Percentiles rank a stretch among this genome's conserved stretches.
These are phyloP conservation scores for Neurospora sublineolata DNA, from an alignment of 495 filamentous ascomycete genomes.

Conservation along the genomic window DNA sequence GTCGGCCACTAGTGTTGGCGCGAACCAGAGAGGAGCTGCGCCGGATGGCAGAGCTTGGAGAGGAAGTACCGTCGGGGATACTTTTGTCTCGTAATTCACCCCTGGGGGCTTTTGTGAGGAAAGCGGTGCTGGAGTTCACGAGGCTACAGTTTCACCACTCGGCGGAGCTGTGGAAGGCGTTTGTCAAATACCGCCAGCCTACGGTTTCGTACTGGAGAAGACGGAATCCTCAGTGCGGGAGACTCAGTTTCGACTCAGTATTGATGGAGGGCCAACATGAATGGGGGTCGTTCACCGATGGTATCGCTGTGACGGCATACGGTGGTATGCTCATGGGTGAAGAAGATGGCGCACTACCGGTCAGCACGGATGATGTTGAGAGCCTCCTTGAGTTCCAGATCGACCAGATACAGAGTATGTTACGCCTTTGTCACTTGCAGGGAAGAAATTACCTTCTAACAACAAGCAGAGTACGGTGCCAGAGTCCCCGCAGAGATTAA, in stretches of 20 bases:
- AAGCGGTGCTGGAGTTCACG: slow-evolving; percentile 66
- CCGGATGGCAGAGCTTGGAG: slow-evolving; percentile 25
- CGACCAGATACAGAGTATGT: slow-evolving; percentile 69
- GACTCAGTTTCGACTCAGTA: slow-evolving; percentile 59
- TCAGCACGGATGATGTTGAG: slow-evolving; percentile 78
- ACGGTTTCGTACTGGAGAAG: slow-evolving; percentile 60
- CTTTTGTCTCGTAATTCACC: slow-evolving; percentile 58
- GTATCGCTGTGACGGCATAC: slow-evolving; percentile 49
- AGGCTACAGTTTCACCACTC: slow-evolving; percentile 68
- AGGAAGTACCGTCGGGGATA: slow-evolving; percentile 30
- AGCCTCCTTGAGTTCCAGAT: slow-evolving; percentile 79
- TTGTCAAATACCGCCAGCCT: slow-evolving; percentile 66
- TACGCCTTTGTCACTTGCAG: not conserved
- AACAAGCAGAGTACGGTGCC: slow-evolving; percentile 36
- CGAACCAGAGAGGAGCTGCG: slow-evolving; percentile 49
- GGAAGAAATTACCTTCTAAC: not conserved
- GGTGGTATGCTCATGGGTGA: slow-evolving; percentile 41
- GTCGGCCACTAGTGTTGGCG: slow-evolving; percentile 43
- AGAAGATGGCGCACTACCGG: slow-evolving; percentile 23
- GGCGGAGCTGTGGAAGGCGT: slow-evolving; percentile 64
- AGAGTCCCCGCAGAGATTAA: slow-evolving; percentile 59
- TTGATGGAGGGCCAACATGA: slow-evolving; percentile 38
- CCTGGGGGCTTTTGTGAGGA: slow-evolving; percentile 72
- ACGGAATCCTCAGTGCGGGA: slow-evolving; percentile 49
- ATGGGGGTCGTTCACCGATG: slow-evolving; percentile 30